Base-by-base conservation (phyloP, 768 basidiomycete species). In the Boletus tylopilopsis region DNA sequence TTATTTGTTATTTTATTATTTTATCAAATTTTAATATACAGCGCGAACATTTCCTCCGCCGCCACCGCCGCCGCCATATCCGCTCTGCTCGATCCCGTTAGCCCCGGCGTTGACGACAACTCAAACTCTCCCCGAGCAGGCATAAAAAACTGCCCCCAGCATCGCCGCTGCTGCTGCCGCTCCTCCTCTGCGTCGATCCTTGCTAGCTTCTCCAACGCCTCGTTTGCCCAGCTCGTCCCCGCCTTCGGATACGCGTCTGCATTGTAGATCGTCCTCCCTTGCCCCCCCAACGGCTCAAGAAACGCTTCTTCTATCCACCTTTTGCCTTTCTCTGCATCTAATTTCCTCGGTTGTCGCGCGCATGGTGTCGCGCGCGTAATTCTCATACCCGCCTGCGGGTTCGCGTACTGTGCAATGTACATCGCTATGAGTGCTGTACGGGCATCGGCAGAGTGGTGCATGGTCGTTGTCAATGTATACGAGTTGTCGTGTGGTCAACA, bases 21-120 rank as follows among this genome's bases (percentile, higher is more conserved):
- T 13, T 15, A 34, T 34, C 33, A 30, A 30, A 6, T 30, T 16
- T 53, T 38, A 51, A 75, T 75, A 51, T 73, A 79, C 66, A 64
- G 47, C 16, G 63, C 64, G 60, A 77, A 78, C 67, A 77, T 64
- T 57, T 56, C 59, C 39, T 66, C 61, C 21, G 51, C 62, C 56
- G 29, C 24, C 56, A 16, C 34, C 39, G 13, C 19, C 40, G 29
- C 24, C 56, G n/a, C 34, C 39, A 15, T 18, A 37, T 21, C 22
- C 40, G 10, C 29, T 10, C 2, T 19, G 15, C 35, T 30, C 42
- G 18, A 5, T 10, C 32, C 23, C 39, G 8, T 42, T 11, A 16
- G 13, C 42, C 13, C 41, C 23, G 21, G 2, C 21, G 12, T 23
- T 25, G 45, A 23, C 27, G 43, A 7, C 42, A 21, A 8, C 11